phyloP scores from a whole-genome alignment of 495 filamentous ascomycete species.

The Chaetomium tenue region DNA sequence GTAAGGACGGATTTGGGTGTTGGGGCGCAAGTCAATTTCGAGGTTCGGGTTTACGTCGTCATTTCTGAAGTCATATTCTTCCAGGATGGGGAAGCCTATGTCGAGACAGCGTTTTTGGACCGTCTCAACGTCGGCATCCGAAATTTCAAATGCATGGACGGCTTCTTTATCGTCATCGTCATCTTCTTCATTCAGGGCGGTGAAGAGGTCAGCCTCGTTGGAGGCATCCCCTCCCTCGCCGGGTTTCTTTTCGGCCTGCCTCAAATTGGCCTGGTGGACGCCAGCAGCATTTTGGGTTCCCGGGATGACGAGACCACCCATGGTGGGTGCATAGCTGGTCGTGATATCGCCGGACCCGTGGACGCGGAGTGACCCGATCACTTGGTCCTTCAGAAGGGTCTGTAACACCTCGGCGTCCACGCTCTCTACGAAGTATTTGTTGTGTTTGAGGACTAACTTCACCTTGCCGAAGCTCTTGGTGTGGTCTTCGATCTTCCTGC shows the following conservation, averaged over 20 bases:
- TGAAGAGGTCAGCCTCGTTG: slow-evolving; percentile 45
- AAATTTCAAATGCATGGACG: slow-evolving; percentile 96
- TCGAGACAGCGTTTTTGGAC: slow-evolving; percentile 89
- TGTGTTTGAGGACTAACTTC: slow-evolving; percentile 91
- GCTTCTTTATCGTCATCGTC: slow-evolving; percentile 85
- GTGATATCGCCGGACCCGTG: slow-evolving; percentile 65
- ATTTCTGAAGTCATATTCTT: slow-evolving; percentile 98
- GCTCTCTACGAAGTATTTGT: slow-evolving; percentile 90
- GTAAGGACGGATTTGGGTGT: slow-evolving; percentile 82
- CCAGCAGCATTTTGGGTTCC: slow-evolving; percentile 92
- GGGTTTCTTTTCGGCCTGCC: slow-evolving; percentile 36
- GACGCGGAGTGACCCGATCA: slow-evolving; percentile 48
- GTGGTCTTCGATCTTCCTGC: slow-evolving; percentile 74
- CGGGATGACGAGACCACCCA: slow-evolving; percentile 88
- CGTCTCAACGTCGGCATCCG: slow-evolving; percentile 68
- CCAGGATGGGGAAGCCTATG: slow-evolving; percentile 80
- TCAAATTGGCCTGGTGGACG: slow-evolving; percentile 61
- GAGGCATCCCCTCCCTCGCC: slow-evolving; percentile 25
- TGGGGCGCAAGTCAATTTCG: slow-evolving; percentile 85
- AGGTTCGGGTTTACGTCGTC: slow-evolving; percentile 85
- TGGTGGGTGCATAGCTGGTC: slow-evolving; percentile 76
- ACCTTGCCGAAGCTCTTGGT: slow-evolving; percentile 93
- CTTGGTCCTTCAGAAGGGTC: slow-evolving; percentile 63
- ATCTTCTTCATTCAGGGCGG: slow-evolving; percentile 73
- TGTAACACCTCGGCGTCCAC: slow-evolving; percentile 82